These are phyloP conservation scores for Xylariaceae sp. DNA, from an alignment of 2,329 filamentous ascomycete species.

Conservation along the genomic window DNA sequence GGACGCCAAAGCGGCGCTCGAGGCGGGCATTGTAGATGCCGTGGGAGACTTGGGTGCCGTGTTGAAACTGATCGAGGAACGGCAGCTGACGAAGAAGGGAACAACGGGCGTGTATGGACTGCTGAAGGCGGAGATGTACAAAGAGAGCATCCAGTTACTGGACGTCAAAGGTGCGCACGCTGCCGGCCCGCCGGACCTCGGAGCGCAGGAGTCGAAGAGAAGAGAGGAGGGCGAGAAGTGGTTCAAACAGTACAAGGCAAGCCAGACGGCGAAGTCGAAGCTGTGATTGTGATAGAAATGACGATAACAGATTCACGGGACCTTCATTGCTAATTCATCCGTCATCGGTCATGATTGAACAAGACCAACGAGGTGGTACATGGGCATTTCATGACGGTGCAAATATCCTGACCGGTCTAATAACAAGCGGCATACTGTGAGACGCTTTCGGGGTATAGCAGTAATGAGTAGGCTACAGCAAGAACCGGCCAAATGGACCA, in stretches of 20 bases:
- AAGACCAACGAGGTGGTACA: not conserved
- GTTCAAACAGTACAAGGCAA: constrained; percentile 45
- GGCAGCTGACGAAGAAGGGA: constrained; percentile 55
- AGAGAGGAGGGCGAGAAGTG: constrained; percentile 42
- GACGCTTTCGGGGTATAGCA: too few species aligned
- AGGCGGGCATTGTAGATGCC: constrained; percentile 62
- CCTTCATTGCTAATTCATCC: not conserved
- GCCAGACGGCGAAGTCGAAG: constrained; percentile 37
- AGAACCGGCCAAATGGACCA: too few species aligned
- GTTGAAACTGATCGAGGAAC: constrained; percentile 53
- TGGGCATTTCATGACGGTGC: too few species aligned
- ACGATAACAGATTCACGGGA: not conserved
- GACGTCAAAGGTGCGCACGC: constrained; percentile 32
- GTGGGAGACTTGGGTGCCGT: constrained; percentile 53
- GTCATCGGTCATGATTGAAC: too few species aligned
- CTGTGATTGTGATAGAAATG: constrained; percentile 25
- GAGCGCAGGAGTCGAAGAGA: constrained; percentile 45
- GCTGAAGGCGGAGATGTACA: constrained; percentile 72
- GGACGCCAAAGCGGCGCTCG: constrained; percentile 55
- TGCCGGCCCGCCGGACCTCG: constrained; percentile 30
- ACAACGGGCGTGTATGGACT: constrained; percentile 62
- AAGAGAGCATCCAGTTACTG: constrained; percentile 56
- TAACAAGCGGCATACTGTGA: too few species aligned
- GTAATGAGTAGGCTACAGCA: too few species aligned
- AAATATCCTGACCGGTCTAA: too few species aligned